phyloP scores from a whole-genome alignment of 495 filamentous ascomycete species.

The Oidiodendron maius region DNA sequence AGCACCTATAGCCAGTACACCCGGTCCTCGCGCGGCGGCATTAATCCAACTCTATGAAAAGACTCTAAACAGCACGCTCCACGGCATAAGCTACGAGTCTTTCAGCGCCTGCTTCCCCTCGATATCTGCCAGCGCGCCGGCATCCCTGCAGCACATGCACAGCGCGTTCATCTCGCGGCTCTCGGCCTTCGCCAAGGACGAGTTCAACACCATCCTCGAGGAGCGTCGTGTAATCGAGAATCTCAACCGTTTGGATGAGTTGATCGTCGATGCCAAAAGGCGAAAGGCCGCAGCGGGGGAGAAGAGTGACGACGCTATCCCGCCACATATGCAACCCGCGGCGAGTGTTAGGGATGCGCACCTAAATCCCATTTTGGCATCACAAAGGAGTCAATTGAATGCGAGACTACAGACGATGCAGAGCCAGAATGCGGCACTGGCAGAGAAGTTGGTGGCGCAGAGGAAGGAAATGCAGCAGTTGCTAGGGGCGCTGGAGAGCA shows the following conservation, averaged over 20 bases:
- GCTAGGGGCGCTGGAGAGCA: slow-evolving; percentile 60
- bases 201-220: slow-evolving; percentile 73
- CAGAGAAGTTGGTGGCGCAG: slow-evolving; percentile 58
- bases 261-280: slow-evolving; percentile 61
- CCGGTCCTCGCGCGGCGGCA: slow-evolving; percentile 68
- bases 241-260: slow-evolving; percentile 76
- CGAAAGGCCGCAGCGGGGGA: slow-evolving; percentile 37
- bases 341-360: slow-evolving; percentile 61
- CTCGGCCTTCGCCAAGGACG: slow-evolving; percentile 52
- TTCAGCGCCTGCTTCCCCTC: slow-evolving; percentile 89
- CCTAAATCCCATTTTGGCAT: slow-evolving; percentile 57
- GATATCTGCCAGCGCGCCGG: slow-evolving; percentile 62
- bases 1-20: slow-evolving; percentile 32
- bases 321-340: slow-evolving; percentile 78
- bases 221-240: slow-evolving; percentile 64
- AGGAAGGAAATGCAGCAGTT: slow-evolving; percentile 70
- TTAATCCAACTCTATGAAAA: slow-evolving; percentile 65
- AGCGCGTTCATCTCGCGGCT: slow-evolving; percentile 62
- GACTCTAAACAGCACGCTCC: slow-evolving; percentile 63
- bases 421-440: slow-evolving; percentile 56
- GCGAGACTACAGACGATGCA: slow-evolving; percentile 55
- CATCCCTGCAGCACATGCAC: slow-evolving; percentile 61
- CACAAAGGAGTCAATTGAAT: slow-evolving; percentile 56
- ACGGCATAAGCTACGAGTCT: slow-evolving; percentile 67
- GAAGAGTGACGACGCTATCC: neutral